Percentiles rank a stretch among this genome's conserved stretches.
Evolutionary conservation across 768 basidiomycete genomes (phyloP).

Genomic region (Hortiboletus campestris): DNA sequence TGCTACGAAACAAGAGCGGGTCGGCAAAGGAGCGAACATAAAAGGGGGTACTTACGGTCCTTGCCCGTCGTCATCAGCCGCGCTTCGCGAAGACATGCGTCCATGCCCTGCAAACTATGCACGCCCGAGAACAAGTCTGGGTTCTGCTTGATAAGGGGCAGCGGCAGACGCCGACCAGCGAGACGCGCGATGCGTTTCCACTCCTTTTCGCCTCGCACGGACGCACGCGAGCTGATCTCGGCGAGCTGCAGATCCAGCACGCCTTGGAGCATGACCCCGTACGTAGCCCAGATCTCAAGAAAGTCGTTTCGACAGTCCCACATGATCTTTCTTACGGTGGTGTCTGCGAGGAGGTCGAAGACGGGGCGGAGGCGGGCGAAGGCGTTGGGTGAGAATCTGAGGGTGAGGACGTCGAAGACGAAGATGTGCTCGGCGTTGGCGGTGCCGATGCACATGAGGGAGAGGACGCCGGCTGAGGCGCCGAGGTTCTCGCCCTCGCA

Average conservation of each 20-base stretch:
- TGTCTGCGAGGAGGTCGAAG: conserved; percentile 28
- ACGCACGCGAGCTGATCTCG: conserved; percentile 33
- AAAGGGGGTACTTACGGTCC: conserved; percentile 34
- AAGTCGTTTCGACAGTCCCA: conserved; percentile 45
- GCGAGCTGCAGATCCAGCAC: conserved; percentile 43
- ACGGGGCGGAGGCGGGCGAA: conserved; percentile 24
- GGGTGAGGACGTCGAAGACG: conserved; percentile 37
- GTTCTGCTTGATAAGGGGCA: conserved; percentile 23
- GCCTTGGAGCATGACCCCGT: conserved; percentile 29
- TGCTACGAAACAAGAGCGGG: conserved; percentile 16
- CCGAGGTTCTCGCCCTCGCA: conserved; percentile 41
- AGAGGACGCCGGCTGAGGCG: conserved; percentile 29
- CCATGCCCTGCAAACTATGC: conserved; percentile 37
- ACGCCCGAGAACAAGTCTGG: conserved; percentile 28
- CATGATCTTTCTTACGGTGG: conserved; percentile 36
- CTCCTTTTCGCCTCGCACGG: conserved; percentile 27
- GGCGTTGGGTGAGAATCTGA: conserved; percentile 16
- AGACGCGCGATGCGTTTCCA: conserved; percentile 28
- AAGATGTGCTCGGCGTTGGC: conserved; percentile 32
- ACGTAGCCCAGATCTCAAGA: conserved; percentile 32
- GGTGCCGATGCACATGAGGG: conserved; percentile 37
- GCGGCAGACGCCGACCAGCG: conserved; percentile 25
- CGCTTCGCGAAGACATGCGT: conserved; percentile 30
- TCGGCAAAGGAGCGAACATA: too few relatives aligned
- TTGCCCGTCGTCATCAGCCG: conserved; percentile 28